These are phyloP conservation scores for Balamuthia mandrillaris DNA, from an alignment of 208 protist genomes.

Conservation along the genomic window DNA sequence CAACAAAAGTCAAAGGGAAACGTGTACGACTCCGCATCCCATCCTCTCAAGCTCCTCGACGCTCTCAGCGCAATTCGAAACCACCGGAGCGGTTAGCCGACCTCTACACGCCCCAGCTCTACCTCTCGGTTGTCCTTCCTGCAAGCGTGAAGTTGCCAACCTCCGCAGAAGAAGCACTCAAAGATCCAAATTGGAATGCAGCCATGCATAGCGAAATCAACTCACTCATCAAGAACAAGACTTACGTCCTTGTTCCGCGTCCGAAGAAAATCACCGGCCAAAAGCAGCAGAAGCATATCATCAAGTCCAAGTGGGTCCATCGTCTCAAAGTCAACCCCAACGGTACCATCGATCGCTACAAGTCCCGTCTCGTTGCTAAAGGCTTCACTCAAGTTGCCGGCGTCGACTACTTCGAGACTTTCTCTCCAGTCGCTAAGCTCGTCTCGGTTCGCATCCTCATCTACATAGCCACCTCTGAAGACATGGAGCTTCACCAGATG, in stretches of 20 bases:
- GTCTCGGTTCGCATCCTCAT: no score
- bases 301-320: neutral
- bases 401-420: slow-evolving; percentile 10
- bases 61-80: no score
- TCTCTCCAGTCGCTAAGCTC: neutral
- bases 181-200: neutral
- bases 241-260: neutral
- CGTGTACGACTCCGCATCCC: no score
- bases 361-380: neutral
- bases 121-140: no score
- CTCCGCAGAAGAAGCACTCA: no score
- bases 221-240: neutral
- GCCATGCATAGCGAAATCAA: neutral
- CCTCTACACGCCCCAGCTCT: no score
- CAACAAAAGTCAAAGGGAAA: no score
- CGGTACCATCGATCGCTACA: neutral
- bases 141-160: no score
- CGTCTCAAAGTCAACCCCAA: neutral
- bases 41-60: no score
- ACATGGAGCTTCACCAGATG: neutral
- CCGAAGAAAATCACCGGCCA: no score
- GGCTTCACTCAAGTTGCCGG: neutral
- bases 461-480: neutral
- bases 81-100: no score
- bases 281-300: no score